These are phyloP conservation scores for Camptophora hylomeconis DNA, from an alignment of 2,329 filamentous ascomycete genomes.

Conservation along the genomic window DNA sequence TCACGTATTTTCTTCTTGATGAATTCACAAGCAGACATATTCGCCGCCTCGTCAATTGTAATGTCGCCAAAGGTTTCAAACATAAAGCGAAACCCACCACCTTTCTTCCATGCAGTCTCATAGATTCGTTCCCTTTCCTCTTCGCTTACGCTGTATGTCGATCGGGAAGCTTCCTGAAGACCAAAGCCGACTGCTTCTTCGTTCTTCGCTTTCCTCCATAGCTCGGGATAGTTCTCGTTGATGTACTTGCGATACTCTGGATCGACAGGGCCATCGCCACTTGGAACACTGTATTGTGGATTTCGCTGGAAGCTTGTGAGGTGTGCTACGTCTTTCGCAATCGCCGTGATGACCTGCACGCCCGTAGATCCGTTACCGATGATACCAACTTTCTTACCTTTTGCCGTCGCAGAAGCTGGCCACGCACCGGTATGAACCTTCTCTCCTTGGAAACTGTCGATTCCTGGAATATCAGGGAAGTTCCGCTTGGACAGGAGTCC, in stretches of 20 bases:
- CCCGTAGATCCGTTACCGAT: constrained; percentile 31
- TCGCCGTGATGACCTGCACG: constrained; percentile 23
- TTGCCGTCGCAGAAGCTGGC: constrained; percentile 18
- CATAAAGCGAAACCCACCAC: constrained; percentile 26
- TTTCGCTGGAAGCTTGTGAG: constrained; percentile 7
- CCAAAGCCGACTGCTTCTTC: constrained; percentile 16
- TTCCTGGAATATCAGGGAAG: constrained; percentile 34
- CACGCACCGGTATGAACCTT: constrained; percentile 32
- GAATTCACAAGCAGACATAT: constrained; percentile 26
- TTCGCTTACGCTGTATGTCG: constrained; percentile 3
- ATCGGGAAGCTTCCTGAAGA: constrained; percentile 15
- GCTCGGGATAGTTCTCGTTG: constrained; percentile 24
- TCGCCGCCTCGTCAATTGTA: constrained; percentile 23
- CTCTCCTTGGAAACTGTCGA: constrained; percentile 22
- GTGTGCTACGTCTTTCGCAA: constrained; percentile 6
- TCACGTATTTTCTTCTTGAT: constrained; percentile 22
- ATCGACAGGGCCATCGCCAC: constrained; percentile 6
- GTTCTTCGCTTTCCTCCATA: constrained; percentile 20
- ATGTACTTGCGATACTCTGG: constrained; percentile 11
- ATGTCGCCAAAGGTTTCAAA: constrained; percentile 27
- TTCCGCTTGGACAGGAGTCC: constrained; percentile 45
- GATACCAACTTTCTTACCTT: constrained; percentile 23
- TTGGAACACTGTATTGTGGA: constrained; percentile 9
- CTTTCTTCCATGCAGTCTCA: constrained; percentile 21
- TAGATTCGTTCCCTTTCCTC: constrained; percentile 17